A percentile compares a stretch with the other conserved stretches of the same genome.
These are phyloP conservation scores for Corymbia maculata DNA, from an alignment of 345 rosid species.

Conservation along the genomic window DNA sequence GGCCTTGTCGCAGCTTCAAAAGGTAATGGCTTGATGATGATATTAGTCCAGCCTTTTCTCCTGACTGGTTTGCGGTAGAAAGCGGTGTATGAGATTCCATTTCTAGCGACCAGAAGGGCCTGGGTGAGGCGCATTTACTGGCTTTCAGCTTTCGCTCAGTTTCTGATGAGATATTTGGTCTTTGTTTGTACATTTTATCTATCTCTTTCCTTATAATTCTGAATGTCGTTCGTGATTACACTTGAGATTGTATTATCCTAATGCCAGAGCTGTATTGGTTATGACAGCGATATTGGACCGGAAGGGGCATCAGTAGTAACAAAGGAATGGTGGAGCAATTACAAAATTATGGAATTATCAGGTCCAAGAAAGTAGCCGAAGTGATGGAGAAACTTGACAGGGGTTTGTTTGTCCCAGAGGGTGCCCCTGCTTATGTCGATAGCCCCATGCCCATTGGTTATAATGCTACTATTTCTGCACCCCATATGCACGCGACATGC, in stretches of 20 bases:
- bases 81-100: neutral
- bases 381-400: slow-evolving; percentile 90
- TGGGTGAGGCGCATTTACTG: neutral
- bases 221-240: neutral
- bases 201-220: neutral
- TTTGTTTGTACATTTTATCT: neutral
- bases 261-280: neutral
- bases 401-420: slow-evolving; percentile 74
- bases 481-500: slow-evolving; percentile 98
- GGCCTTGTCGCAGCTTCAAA: neutral
- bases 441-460: slow-evolving; percentile 82
- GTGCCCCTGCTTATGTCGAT: slow-evolving; percentile 63
- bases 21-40: neutral
- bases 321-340: slow-evolving; percentile 64
- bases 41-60: neutral
- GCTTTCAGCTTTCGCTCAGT: neutral
- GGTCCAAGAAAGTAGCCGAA: slow-evolving; percentile 59
- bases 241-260: neutral
- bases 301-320: slow-evolving; percentile 30
- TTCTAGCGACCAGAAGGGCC: neutral
- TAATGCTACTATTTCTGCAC: slow-evolving; percentile 97
- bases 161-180: neutral
- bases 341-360: slow-evolving; percentile 51
- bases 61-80: neutral
- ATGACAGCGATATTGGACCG: neutral